Evolutionary conservation across 106 monocot genomes (phyloP), one percentile per base, ranked within the genome.

Genomic region (Allium fistulosum): DNA sequence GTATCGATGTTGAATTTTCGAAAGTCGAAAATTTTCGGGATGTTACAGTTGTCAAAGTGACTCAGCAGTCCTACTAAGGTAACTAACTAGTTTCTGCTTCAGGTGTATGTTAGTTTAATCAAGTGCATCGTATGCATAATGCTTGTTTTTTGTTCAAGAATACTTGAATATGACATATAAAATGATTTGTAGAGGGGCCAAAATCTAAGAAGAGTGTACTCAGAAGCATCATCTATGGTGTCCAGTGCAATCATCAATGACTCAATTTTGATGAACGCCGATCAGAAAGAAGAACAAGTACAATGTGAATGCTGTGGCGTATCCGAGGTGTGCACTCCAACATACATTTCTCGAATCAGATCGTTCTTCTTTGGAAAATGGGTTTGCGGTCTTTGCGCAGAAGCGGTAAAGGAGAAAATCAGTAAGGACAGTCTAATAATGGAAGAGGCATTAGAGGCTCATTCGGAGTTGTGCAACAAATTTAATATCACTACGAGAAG

Each of bases 351-450:
- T 59, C 58, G 59, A 6, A 65, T 84, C 52, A 82, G 66, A 48
- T 70, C 72, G 47, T 68, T 49, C 60, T 78, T 77, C 77, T 67
- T 57, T 28, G 80, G 84, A 14, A 77, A 65, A 26, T 92, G 91
- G 91, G 67, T 87, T 26, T 92, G 87, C 45, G 87, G 91, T 0
- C 79, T 92, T 11, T 92, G 91, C 71, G 61, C 82, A 8, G 91
- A 92, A 69, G 91, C 84, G 0, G 80, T 84, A 50, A 87, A 87
- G 68, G 91, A 92, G 60, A 73, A 64, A 67, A 46, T 59, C 71
- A 73, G 63, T 61, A 66, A 61, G 26, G 53, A 18, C 15, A 17
- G 53, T 4, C 9, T 69, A 3, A 16, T 71, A 9, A 69, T 70
- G 47, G 76, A 62, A 22, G 79, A 60, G 22, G 91, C 82, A 10